Conservation (phyloP, 768 basidiomycete genomes). For the Psilocybe subaeruginosa region DNA sequence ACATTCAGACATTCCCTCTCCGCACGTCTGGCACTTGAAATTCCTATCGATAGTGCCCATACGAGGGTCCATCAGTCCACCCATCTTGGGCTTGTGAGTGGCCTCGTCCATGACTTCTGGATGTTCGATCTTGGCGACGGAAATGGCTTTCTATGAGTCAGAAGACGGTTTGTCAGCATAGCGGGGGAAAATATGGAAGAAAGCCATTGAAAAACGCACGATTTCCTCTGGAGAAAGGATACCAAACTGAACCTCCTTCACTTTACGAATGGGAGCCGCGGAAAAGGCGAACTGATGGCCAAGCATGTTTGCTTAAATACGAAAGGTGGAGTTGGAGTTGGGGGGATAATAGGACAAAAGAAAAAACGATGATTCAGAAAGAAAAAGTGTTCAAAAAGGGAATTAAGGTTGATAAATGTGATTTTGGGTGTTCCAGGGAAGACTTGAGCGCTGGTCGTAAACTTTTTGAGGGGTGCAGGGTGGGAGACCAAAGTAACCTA, state of each 20-base stretch:
- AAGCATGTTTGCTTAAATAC: conserved; percentile 56
- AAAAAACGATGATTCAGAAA: conserved; percentile 21
- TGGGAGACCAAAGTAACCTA: conserved; percentile 29
- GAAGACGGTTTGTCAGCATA: conserved; percentile 19
- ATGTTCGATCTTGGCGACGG: conserved; percentile 97
- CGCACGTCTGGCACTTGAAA: conserved; percentile 99
- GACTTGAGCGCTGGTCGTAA: conserved; percentile 30
- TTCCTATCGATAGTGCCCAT: conserved; percentile 98
- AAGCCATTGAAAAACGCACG: conserved; percentile 50
- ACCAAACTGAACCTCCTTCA: conserved; percentile 98
- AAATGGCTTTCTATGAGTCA: conserved; percentile 88
- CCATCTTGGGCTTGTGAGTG: conserved; percentile 86
- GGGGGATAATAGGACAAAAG: conserved; percentile 10
- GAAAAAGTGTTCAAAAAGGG: conserved; percentile 30
- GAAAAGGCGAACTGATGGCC: conserved; percentile 93
- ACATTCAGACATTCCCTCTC: conserved; percentile 99
- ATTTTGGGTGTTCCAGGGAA: conserved; percentile 23
- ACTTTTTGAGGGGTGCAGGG: conserved; percentile 32
- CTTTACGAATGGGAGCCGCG: conserved; percentile 91
- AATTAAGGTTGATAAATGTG: conserved; percentile 31
- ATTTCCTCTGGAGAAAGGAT: conserved; percentile 99
- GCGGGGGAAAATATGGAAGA: background rate
- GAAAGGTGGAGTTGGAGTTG: conserved; percentile 14
- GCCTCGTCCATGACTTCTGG: conserved; percentile 98
- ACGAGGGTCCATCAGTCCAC: conserved; percentile 96